A percentile compares a stretch with the other conserved stretches of the same genome.
Conservation (phyloP, 768 basidiomycete species). For the Hortiboletus flavorubellus region DNA sequence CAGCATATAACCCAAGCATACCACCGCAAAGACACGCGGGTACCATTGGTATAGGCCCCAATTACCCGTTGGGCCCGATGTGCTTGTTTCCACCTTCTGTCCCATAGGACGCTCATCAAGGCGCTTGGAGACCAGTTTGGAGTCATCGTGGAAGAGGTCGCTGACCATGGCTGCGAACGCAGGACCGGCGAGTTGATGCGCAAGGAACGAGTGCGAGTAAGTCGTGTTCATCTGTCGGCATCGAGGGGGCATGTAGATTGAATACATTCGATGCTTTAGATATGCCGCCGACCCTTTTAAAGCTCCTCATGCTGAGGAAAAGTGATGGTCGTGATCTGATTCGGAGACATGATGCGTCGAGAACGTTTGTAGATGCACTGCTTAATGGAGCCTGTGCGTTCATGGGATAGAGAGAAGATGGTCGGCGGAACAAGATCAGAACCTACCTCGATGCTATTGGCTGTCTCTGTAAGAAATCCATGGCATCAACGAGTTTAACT, state of each 20-base stretch:
- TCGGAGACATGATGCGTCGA: neutral
- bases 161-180: conserved; percentile 36
- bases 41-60: conserved; percentile 38
- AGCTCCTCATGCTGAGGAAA: neutral
- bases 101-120: conserved; percentile 10
- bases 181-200: conserved; percentile 40
- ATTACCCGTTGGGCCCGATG: conserved; percentile 32
- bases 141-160: conserved; percentile 37
- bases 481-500: neutral
- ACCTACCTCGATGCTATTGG: neutral
- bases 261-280: neutral
- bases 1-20: conserved; percentile 18
- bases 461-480: too few relatives aligned
- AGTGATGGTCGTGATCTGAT: neutral
- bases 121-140: conserved; percentile 33
- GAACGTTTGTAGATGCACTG: neutral
- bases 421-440: neutral
- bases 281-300: conserved; percentile 2
- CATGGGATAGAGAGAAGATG: neutral
- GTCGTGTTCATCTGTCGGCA: neutral
- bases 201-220: conserved; percentile 32
- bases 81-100: neutral
- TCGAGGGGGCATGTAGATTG: neutral
- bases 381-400: neutral
- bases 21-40: conserved; percentile 44